Evolutionary conservation across 306 rosid species (phyloP).

Genomic region (Medicago truncatula): DNA sequence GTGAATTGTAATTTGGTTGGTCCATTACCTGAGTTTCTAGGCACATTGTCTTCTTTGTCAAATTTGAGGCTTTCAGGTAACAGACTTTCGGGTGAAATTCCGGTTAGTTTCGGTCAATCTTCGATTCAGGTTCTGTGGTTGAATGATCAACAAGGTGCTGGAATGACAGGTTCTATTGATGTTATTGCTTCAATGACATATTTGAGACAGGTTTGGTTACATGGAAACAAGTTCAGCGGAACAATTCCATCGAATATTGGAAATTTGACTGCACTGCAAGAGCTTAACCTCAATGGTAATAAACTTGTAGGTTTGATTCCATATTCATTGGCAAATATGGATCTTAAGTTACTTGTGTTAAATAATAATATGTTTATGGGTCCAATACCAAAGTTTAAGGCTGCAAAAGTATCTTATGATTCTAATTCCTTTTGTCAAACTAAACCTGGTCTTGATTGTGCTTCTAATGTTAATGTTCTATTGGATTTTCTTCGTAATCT

Average conservation of each 20-base stretch:
- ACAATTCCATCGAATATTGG: slow-evolving; percentile 68
- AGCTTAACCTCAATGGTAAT: slow-evolving; percentile 74
- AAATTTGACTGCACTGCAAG: slow-evolving; percentile 58
- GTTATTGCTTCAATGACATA: slow-evolving; percentile 66
- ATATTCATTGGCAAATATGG: slow-evolving; percentile 58
- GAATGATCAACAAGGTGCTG: slow-evolving; percentile 65
- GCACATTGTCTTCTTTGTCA: slow-evolving; percentile 59
- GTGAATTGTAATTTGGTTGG: slow-evolving; percentile 66
- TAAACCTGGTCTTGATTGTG: slow-evolving; percentile 65
- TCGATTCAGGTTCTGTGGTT: slow-evolving; percentile 72
- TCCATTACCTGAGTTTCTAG: slow-evolving; percentile 68
- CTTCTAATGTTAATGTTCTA: slow-evolving; percentile 61
- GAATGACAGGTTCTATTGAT: slow-evolving; percentile 68
- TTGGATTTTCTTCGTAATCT: slow-evolving; percentile 62
- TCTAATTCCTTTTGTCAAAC: slow-evolving; percentile 68
- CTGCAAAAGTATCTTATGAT: slow-evolving; percentile 53
- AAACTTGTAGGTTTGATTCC: slow-evolving; percentile 73
- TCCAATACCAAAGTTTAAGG: slow-evolving; percentile 72
- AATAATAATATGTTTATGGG: slow-evolving; percentile 74
- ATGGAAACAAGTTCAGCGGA: slow-evolving; percentile 75
- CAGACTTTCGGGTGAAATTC: slow-evolving; percentile 59
- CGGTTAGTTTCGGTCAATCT: slow-evolving; percentile 60
- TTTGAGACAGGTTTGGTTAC: slow-evolving; percentile 72
- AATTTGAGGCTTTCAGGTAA: slow-evolving; percentile 65
- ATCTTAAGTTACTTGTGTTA: slow-evolving; percentile 61